Conservation (phyloP, 176 grass and related monocot genomes). For the Avena sativa region DNA sequence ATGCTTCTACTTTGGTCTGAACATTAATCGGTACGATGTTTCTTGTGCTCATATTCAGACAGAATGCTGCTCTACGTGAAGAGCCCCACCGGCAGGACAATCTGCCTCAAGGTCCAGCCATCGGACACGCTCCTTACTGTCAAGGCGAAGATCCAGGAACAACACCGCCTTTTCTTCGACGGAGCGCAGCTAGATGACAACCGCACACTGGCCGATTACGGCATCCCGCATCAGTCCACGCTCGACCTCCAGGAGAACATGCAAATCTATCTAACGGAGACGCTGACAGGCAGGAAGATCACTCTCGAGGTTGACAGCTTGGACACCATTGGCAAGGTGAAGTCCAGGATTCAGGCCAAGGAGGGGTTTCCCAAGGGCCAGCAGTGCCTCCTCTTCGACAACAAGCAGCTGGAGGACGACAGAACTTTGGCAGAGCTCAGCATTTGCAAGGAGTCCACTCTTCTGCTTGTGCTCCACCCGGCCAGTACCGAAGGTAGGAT, state of each 20-base stretch:
- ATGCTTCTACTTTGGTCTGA: background rate
- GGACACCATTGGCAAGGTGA: no score
- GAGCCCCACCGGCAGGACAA: background rate
- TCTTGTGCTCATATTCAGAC: background rate
- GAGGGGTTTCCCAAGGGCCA: no score
- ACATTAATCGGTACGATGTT: no score
- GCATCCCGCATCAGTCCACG: background rate
- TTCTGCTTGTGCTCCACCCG: no score
- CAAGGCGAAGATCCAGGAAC: background rate
- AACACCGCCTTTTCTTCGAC: background rate
- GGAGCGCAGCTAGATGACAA: background rate
- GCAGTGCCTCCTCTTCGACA: no score
- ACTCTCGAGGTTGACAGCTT: no score
- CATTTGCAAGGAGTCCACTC: no score
- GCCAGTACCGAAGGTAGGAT: background rate
- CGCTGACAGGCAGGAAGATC: background rate
- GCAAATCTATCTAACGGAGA: background rate
- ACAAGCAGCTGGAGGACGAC: no score
- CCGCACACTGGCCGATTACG: background rate
- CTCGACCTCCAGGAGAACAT: background rate
- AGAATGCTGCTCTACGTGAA: background rate
- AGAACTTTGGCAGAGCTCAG: no score
- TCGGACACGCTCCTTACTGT: background rate
- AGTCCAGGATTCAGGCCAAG: no score
- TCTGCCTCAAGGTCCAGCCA: background rate